A percentile compares a stretch with the other conserved stretches of the same genome.
Evolutionary conservation across 805 yeast species (phyloP).

Genomic region (Scheffersomyces coipomensis): DNA sequence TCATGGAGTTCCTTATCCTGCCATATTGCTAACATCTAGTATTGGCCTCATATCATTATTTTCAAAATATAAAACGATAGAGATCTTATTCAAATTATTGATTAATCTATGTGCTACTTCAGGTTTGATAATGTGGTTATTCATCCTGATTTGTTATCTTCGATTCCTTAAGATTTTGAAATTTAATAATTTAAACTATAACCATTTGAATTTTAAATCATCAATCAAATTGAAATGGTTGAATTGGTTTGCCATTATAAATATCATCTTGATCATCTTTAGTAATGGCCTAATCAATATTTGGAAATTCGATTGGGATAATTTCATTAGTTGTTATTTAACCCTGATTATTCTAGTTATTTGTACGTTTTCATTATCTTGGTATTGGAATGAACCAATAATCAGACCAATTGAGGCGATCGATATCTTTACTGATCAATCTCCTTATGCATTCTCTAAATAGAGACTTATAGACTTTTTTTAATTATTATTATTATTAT

Average conservation of each 20-base stretch:
- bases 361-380: not conserved
- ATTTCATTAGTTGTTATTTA: slow-evolving; percentile 8
- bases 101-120: slow-evolving; percentile 22
- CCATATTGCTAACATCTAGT: slow-evolving; percentile 16
- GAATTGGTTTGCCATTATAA: slow-evolving; percentile 13
- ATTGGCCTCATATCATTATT: slow-evolving; percentile 19
- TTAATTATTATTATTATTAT: not conserved
- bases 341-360: slow-evolving; percentile 4
- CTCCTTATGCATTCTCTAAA: slow-evolving; percentile 2
- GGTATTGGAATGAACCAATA: slow-evolving; percentile 5
- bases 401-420: slow-evolving; percentile 2
- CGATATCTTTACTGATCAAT: slow-evolving; percentile 6
- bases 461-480: not conserved
- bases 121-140: slow-evolving; percentile 27
- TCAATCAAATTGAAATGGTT: not conserved
- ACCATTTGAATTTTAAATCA: slow-evolving; percentile 53
- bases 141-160: slow-evolving; percentile 15
- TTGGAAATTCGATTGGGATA: slow-evolving; percentile 15
- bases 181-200: slow-evolving; percentile 58
- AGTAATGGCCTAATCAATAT: slow-evolving; percentile 14
- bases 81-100: slow-evolving; percentile 13
- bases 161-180: slow-evolving; percentile 9
- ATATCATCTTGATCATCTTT: slow-evolving; percentile 12
- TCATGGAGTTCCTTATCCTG: slow-evolving; percentile 15
- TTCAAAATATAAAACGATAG: slow-evolving; percentile 14